A percentile compares a stretch with the other conserved stretches of the same genome.
phyloP scores from a whole-genome alignment of 305 asterid species.

The Fraxinus ornus region DNA sequence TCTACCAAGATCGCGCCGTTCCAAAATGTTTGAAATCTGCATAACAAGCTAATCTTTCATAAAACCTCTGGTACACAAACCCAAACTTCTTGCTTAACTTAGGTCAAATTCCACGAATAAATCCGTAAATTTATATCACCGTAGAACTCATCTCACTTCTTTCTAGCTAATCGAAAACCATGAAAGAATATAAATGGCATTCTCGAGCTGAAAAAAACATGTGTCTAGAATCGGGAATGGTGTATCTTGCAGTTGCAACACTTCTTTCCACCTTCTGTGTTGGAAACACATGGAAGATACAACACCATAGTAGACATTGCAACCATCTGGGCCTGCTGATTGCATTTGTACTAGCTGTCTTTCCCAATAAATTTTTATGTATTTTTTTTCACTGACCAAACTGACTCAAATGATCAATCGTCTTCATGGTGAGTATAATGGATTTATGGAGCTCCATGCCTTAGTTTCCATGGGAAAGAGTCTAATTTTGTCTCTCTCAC shows the following conservation, averaged over 20 bases:
- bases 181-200: not conserved
- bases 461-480: not conserved
- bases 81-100: not conserved
- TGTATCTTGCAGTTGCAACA: conserved; percentile 15
- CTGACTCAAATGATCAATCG: not conserved
- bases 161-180: not conserved
- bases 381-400: not conserved
- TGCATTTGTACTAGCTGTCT: conserved; percentile 8
- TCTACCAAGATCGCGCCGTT: not conserved
- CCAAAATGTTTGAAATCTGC: not conserved
- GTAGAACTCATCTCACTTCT: not conserved
- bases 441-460: conserved; percentile 5
- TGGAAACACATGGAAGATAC: conserved; percentile 19
- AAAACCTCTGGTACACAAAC: not conserved
- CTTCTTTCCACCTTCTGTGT: not conserved
- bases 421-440: conserved; percentile 10
- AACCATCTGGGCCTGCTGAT: not conserved
- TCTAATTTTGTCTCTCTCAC: conserved; percentile 29
- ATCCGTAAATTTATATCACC: not conserved
- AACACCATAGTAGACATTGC: not conserved
- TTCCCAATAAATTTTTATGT: not conserved
- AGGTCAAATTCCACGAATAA: not conserved
- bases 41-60: not conserved
- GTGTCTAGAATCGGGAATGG: conserved; percentile 12
- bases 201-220: conserved; percentile 12